Conservation (phyloP, 306 rosid genomes). For the Vigna radiata region DNA sequence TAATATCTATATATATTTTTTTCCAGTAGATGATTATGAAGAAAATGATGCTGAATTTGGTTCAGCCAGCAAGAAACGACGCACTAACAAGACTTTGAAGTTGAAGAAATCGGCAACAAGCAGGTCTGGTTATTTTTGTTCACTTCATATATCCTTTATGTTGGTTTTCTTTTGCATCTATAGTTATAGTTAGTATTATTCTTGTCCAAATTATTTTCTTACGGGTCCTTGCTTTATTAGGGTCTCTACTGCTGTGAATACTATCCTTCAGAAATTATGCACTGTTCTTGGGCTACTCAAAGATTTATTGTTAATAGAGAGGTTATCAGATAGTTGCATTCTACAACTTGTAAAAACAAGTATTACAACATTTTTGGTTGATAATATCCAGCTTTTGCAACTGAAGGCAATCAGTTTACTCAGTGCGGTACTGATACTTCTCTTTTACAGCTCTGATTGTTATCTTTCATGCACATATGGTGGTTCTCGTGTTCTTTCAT, state of each 20-base stretch:
- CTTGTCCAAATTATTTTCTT: slow-evolving; percentile 36
- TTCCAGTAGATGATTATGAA: slow-evolving; percentile 79
- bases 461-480: slow-evolving; percentile 27
- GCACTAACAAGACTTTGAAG: slow-evolving; percentile 69
- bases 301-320: slow-evolving; percentile 92
- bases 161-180: slow-evolving; percentile 29
- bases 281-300: slow-evolving; percentile 87
- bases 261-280: slow-evolving; percentile 95
- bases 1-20: slow-evolving; percentile 19
- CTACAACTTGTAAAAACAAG: slow-evolving; percentile 92
- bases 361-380: slow-evolving; percentile 90
- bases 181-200: slow-evolving; percentile 35
- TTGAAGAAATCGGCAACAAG: slow-evolving; percentile 69
- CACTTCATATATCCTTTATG: slow-evolving; percentile 25
- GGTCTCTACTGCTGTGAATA: slow-evolving; percentile 81
- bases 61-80: slow-evolving; percentile 86
- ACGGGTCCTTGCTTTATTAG: slow-evolving; percentile 55
- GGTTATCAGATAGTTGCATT: slow-evolving; percentile 94
- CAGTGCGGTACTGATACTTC: slow-evolving; percentile 74
- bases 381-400: slow-evolving; percentile 95
- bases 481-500: slow-evolving; percentile 6
- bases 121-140: slow-evolving; percentile 63
- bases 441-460: slow-evolving; percentile 34
- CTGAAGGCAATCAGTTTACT: slow-evolving; percentile 91
- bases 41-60: slow-evolving; percentile 78